phyloP scores from a whole-genome alignment of 495 filamentous ascomycete genomes.

The Neurospora intermedia region DNA sequence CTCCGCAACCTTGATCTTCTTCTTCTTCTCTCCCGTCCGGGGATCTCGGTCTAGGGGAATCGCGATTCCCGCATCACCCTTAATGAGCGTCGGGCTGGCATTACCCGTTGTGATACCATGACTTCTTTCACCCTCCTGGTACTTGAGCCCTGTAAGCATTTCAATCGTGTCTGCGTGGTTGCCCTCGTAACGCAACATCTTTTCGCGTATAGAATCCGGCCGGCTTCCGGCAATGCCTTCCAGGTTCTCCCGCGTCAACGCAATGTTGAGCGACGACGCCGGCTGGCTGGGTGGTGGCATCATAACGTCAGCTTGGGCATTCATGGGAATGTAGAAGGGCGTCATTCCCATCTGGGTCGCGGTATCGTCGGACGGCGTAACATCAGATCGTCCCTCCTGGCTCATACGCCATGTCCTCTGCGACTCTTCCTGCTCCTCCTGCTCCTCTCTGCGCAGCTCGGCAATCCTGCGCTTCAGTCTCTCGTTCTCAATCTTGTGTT shows the following conservation, averaged over 20 bases:
- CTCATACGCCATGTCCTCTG: conserved; percentile 41
- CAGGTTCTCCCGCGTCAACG: conserved; percentile 65
- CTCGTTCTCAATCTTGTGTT: conserved; percentile 97
- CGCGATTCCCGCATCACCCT: conserved; percentile 76
- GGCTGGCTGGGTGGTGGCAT: conserved; percentile 67
- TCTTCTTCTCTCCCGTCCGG: conserved; percentile 64
- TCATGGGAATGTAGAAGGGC: conserved; percentile 12
- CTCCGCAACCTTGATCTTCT: conserved; percentile 79
- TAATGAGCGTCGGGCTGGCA: conserved; percentile 64
- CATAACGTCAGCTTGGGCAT: conserved; percentile 18
- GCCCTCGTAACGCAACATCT: conserved; percentile 65
- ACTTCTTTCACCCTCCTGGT: conserved; percentile 80
- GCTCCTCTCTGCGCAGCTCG: conserved; percentile 77
- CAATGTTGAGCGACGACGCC: conserved; percentile 43
- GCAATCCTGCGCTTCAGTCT: conserved; percentile 72
- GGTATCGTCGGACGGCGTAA: conserved; percentile 42
- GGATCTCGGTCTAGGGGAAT: conserved; percentile 66
- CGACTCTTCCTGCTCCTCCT: conserved; percentile 55
- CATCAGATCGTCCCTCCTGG: conserved; percentile 43
- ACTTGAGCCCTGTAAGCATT: conserved; percentile 82
- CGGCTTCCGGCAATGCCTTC: conserved; percentile 62
- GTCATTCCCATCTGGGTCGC: conserved; percentile 4
- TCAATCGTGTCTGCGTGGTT: conserved; percentile 83
- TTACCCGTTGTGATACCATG: conserved; percentile 82
- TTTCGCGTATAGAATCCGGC: conserved; percentile 65